Conservation (phyloP, 2,329 filamentous ascomycete genomes). For the Colletotrichum truncatum region DNA sequence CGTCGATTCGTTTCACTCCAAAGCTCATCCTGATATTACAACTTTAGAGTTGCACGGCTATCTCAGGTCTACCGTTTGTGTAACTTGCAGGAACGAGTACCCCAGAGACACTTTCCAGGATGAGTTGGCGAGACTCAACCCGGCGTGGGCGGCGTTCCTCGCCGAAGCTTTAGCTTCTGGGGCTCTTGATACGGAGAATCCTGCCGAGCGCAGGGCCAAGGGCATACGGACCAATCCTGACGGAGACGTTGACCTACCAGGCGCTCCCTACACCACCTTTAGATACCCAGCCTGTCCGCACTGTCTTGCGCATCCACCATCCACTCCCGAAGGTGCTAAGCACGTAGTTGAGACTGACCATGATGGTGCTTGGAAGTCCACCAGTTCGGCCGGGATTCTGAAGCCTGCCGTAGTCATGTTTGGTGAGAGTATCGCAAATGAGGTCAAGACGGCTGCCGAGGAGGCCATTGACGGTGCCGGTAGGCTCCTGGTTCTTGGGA, state of each 20-base stretch:
- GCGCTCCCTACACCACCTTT: slow-evolving; percentile 88
- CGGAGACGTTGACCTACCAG: slow-evolving; percentile 90
- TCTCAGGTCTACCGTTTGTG: slow-evolving; percentile 82
- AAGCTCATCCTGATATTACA: slow-evolving; percentile 76
- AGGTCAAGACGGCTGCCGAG: slow-evolving; percentile 81
- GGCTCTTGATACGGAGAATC: slow-evolving; percentile 81
- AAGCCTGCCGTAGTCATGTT: slow-evolving; percentile 98
- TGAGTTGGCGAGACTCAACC: slow-evolving; percentile 81
- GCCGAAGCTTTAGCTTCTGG: slow-evolving; percentile 76
- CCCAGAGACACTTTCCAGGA: slow-evolving; percentile 79
- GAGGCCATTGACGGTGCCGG: slow-evolving; percentile 80
- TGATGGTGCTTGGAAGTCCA: slow-evolving; percentile 80
- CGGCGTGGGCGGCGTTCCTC: slow-evolving; percentile 83
- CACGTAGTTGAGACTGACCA: slow-evolving; percentile 74
- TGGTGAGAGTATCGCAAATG: slow-evolving; percentile 81
- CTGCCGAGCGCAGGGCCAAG: slow-evolving; percentile 70
- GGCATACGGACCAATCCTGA: slow-evolving; percentile 91
- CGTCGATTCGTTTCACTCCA: slow-evolving; percentile 91
- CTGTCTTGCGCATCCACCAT: slow-evolving; percentile 74
- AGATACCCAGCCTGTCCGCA: slow-evolving; percentile 89
- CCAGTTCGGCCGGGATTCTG: slow-evolving; percentile 78
- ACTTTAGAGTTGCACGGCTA: slow-evolving; percentile 94
- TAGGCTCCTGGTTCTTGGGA: slow-evolving; percentile 82
- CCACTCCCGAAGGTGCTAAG: slow-evolving; percentile 60
- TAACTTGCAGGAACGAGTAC: slow-evolving; percentile 78